Evolutionary conservation across 2,329 filamentous ascomycete species (phyloP), one percentile per base, ranked within the genome.

Genomic region (Colletotrichum noveboracense): DNA sequence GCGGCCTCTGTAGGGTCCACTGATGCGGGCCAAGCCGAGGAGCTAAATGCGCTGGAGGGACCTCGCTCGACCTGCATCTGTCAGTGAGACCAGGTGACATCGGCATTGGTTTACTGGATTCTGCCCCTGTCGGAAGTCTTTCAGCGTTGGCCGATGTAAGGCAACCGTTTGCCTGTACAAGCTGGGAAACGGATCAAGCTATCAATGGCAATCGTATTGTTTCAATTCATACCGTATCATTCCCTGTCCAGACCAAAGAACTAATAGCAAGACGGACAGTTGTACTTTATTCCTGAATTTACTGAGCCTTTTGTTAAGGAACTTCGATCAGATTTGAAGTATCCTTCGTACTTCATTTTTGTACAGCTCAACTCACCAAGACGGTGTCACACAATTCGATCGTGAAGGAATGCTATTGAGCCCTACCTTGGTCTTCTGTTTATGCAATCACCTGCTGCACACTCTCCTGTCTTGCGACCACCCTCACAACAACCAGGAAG

Each of bases 11-110:
- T 65, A 73, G 65, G 74, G 70, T 66, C 74, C 74, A 76, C 74
- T 76, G 65, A 24, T 71, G 74, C 70, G 74, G 74, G 74, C 70
- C 70, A 74, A 69, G 74, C 74, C 74, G 74, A 75, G 65, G 65
- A 60, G 70, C 70, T 76, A 76, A 76, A 66, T 65, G 65, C 48
- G 70, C 74, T 76, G 74, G 65, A 64, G 68, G 26, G 69, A 38
- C 64, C 38, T 65, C 64, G 56, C 70, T 52, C 64, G 38, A 36
- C 18, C 18, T 68, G 58, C 73, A 56, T 34, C 55, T 58, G 69
- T 30, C 73, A 72, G 62, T 26, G 56, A 71, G n/a, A 66, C 61
- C 30, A 55, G 36, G 48, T 38, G 60, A 65, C 48, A 66, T 52
- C 12, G 61, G 68, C 68, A 61, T 52, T 52, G 43, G 5, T 58